phyloP scores from a whole-genome alignment of 805 yeast species.

The Candida argentea region DNA sequence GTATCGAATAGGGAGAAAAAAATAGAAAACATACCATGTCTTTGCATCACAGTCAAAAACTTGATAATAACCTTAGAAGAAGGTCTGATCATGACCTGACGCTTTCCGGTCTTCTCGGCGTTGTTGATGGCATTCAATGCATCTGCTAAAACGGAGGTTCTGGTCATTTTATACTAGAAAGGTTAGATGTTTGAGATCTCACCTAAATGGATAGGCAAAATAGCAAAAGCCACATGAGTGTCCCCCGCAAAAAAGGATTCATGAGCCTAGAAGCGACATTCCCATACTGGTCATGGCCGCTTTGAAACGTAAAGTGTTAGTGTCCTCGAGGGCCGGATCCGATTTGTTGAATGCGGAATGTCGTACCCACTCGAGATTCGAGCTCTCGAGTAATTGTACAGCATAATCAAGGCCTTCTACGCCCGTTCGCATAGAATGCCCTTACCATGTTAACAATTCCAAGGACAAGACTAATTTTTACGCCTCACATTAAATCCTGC shows the following conservation, averaged over 20 bases:
- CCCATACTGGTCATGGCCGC: too few species aligned
- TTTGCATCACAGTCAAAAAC: slow-evolving; percentile 94
- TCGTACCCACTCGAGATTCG: too few species aligned
- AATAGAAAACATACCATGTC: slow-evolving; percentile 52
- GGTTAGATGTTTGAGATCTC: slow-evolving; percentile 2
- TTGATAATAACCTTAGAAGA: slow-evolving; percentile 97
- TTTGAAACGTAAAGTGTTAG: slow-evolving; percentile 17
- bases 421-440: too few species aligned
- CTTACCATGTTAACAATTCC: too few species aligned
- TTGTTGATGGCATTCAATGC: slow-evolving; percentile 97
- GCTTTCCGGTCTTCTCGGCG: slow-evolving; percentile 98
- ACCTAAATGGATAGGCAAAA: slow-evolving; percentile 4
- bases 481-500: too few species aligned
- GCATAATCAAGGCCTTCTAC: too few species aligned
- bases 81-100: slow-evolving; percentile 97
- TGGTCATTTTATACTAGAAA: slow-evolving; percentile 51
- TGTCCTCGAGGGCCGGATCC: slow-evolving; percentile 11
- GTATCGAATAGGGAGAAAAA: slow-evolving; percentile 1
- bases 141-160: slow-evolving; percentile 97
- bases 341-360: slow-evolving; percentile 9
- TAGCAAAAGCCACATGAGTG: slow-evolving; percentile 28
- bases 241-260: slow-evolving; percentile 23
- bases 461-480: too few species aligned
- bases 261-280: slow-evolving; percentile 14
- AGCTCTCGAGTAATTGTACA: too few species aligned